Evolutionary conservation across 805 yeast genomes (phyloP).

Genomic region (Tetrapisispora namnaoensis): DNA sequence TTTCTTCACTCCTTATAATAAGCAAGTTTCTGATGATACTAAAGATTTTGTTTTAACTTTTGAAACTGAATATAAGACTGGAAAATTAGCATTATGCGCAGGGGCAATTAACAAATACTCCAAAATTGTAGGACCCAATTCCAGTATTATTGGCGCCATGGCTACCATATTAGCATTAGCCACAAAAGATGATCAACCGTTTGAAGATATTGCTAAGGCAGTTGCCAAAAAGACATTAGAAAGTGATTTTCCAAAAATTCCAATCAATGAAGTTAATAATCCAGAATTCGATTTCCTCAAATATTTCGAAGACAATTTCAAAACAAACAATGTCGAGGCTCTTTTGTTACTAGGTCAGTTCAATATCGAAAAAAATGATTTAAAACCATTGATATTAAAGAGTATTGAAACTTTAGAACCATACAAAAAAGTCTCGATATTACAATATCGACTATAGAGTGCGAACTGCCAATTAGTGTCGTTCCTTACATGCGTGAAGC

Average conservation of each 20-base stretch:
- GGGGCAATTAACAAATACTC: conserved; percentile 21
- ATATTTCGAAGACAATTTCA: conserved; percentile 12
- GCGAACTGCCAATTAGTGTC: neutral
- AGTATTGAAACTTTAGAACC: conserved; percentile 18
- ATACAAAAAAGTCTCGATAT: conserved; percentile 13
- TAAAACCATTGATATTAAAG: conserved; percentile 17
- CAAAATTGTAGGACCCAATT: conserved; percentile 10
- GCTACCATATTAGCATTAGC: conserved; percentile 17
- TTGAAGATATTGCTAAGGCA: conserved; percentile 24
- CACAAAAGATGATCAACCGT: conserved; percentile 12
- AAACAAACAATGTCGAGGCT: conserved; percentile 7
- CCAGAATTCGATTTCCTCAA: conserved; percentile 18
- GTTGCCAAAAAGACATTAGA: conserved; percentile 25
- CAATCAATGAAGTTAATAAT: conserved; percentile 13
- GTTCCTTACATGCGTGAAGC: neutral
- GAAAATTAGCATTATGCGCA: conserved; percentile 25
- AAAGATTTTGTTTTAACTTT: conserved; percentile 23
- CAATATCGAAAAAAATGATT: neutral
- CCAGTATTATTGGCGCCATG: conserved; percentile 22
- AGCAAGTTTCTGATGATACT: conserved; percentile 36
- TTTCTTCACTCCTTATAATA: conserved; percentile 32
- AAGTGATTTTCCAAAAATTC: conserved; percentile 15
- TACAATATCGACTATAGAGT: conserved; percentile 21
- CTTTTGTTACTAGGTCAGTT: conserved; percentile 14
- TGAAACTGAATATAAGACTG: conserved; percentile 19